A percentile compares a stretch with the other conserved stretches of the same genome.
Evolutionary conservation across 495 filamentous ascomycete species (phyloP).

Genomic region (Penicillium goetzii): DNA sequence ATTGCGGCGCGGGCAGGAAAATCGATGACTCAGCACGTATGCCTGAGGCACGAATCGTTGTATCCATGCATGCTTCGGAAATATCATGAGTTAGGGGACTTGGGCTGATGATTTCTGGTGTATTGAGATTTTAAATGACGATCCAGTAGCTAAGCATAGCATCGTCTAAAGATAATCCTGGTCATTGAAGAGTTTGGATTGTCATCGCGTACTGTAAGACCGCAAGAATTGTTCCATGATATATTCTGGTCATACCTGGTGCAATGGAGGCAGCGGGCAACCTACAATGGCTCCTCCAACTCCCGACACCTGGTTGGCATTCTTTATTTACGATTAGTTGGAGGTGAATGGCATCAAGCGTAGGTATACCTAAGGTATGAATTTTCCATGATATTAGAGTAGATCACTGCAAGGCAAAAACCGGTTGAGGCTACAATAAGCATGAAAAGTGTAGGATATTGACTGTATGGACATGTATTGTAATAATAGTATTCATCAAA

Average conservation of each 20-base stretch:
- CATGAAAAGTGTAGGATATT: neutral
- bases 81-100: neutral
- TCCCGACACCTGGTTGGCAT: too few relatives aligned
- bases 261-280: too few relatives aligned
- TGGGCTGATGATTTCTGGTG: neutral
- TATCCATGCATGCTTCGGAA: neutral
- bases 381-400: too few relatives aligned
- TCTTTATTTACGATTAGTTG: too few relatives aligned
- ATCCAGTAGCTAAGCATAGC: neutral
- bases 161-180: too few relatives aligned
- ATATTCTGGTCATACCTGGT: too few relatives aligned
- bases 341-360: too few relatives aligned
- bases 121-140: neutral
- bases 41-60: neutral
- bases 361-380: too few relatives aligned
- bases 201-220: too few relatives aligned
- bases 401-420: too few relatives aligned
- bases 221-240: too few relatives aligned
- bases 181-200: neutral
- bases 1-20: neutral
- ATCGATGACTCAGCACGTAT: neutral
- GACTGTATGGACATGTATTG: neutral
- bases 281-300: too few relatives aligned
- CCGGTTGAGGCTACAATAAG: neutral
- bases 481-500: conserved; percentile 4